A percentile compares a stretch with the other conserved stretches of the same genome.
Conservation (phyloP, 805 yeast genomes). For the Metschnikowia drakensbergensis region DNA sequence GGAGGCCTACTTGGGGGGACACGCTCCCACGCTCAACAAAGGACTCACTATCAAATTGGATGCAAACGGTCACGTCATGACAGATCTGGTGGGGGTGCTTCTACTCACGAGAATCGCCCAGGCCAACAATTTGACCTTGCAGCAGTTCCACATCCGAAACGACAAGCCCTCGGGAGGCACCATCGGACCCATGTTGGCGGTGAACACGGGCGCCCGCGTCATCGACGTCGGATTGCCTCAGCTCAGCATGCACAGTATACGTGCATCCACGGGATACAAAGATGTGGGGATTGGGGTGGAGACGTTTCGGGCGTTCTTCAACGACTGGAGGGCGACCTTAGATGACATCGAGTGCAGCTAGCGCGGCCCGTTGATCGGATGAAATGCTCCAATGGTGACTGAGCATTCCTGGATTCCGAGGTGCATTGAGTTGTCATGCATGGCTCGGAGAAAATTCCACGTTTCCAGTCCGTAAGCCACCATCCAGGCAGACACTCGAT, state of each 20-base stretch:
- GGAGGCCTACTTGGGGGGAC: constrained; percentile 27
- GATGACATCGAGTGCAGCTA: constrained; percentile 9
- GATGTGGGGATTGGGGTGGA: constrained; percentile 38
- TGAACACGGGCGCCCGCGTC: constrained; percentile 34
- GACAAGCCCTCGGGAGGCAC: constrained; percentile 42
- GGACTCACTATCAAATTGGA: constrained; percentile 39
- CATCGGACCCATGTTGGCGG: constrained; percentile 40
- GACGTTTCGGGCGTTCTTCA: constrained; percentile 30
- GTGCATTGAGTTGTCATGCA: too few species aligned
- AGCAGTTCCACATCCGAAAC: constrained; percentile 39
- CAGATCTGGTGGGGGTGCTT: constrained; percentile 30
- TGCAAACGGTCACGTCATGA: constrained; percentile 35
- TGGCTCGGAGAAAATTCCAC: too few species aligned
- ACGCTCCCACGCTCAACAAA: constrained; percentile 36
- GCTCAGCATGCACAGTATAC: constrained; percentile 41
- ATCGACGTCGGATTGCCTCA: constrained; percentile 42
- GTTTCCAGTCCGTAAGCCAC: too few species aligned
- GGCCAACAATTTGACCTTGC: constrained; percentile 25
- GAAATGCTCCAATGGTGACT: too few species aligned
- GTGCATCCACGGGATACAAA: constrained; percentile 36
- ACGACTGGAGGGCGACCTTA: constrained; percentile 22
- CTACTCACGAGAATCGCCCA: constrained; percentile 26
- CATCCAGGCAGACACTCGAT: too few species aligned
- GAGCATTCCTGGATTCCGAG: too few species aligned
- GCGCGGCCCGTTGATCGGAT: not conserved